Conservation (phyloP, 202 grass and related monocot genomes). For the Hordeum pubiflorum region DNA sequence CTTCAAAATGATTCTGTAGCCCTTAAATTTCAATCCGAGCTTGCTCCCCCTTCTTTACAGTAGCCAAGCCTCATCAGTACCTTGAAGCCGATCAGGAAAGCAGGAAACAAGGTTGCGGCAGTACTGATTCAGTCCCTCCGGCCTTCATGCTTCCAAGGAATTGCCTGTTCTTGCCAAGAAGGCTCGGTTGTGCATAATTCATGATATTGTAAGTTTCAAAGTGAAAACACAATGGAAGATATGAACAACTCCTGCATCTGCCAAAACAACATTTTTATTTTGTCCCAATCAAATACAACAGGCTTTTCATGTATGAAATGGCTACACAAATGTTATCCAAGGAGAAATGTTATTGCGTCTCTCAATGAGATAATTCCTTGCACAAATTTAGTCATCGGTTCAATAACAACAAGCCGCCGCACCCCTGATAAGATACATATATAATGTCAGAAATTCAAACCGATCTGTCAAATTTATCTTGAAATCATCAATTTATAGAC, state of each 20-base stretch:
- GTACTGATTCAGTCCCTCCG: not conserved
- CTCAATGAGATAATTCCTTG: slow-evolving; percentile 66
- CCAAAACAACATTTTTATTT: slow-evolving; percentile 39
- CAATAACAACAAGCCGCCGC: slow-evolving; percentile 49
- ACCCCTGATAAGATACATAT: slow-evolving; percentile 35
- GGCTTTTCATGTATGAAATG: slow-evolving; percentile 50
- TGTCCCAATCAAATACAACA: slow-evolving; percentile 35
- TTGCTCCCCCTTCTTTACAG: not conserved
- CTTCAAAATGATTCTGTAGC: not conserved
- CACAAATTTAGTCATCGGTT: slow-evolving; percentile 49
- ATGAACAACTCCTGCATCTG: slow-evolving; percentile 4
- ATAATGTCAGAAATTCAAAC: not conserved
- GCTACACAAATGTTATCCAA: slow-evolving; percentile 50
- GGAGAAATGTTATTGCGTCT: slow-evolving; percentile 52
- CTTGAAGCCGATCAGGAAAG: not conserved
- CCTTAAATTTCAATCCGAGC: not conserved
- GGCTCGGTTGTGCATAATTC: not conserved
- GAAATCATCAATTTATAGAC: not conserved
- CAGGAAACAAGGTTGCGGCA: not conserved
- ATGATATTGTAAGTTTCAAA: not conserved
- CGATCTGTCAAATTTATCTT: not conserved
- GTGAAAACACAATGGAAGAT: not conserved
- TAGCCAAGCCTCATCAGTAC: not conserved
- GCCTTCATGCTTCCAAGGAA: not conserved
- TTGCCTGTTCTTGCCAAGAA: not conserved